Conservation (phyloP, 345 rosid species). For the Cardamine occulta region DNA sequence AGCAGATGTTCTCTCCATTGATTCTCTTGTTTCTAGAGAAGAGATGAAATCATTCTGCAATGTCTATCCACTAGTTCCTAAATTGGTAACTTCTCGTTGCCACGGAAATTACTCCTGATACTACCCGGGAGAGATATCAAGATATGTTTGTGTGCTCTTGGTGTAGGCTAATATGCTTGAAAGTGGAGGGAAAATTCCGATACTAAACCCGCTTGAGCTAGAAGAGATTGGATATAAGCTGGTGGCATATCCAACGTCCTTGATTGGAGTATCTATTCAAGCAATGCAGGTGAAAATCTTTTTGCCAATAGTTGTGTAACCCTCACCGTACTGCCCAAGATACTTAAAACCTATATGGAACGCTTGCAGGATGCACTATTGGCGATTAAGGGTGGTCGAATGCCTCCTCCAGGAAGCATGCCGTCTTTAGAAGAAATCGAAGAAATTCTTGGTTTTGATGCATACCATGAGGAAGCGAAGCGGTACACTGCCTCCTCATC, state of each 20-base stretch:
- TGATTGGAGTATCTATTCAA: conserved; percentile 82
- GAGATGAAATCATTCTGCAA: conserved; percentile 96
- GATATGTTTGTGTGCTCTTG: neutral
- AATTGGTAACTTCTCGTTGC: conserved; percentile 59
- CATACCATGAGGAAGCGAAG: conserved; percentile 80
- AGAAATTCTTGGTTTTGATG: conserved; percentile 72
- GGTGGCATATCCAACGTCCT: conserved; percentile 80
- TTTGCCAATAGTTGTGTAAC: neutral
- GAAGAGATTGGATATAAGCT: conserved; percentile 87
- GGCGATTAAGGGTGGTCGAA: conserved; percentile 86
- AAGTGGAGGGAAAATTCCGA: conserved; percentile 89
- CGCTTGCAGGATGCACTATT: conserved; percentile 64
- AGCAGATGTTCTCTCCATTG: conserved; percentile 85
- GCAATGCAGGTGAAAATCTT: conserved; percentile 79
- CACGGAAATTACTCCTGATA: neutral
- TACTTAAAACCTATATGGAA: conserved; percentile 23
- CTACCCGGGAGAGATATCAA: neutral
- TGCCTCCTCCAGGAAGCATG: conserved; percentile 95
- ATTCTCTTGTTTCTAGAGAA: conserved; percentile 78
- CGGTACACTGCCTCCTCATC: conserved; percentile 56
- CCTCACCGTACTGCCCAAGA: conserved; percentile 3
- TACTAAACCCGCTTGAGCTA: conserved; percentile 72
- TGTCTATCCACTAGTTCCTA: conserved; percentile 75
- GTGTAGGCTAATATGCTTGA: conserved; percentile 85
- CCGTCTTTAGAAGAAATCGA: conserved; percentile 77